Base-by-base conservation (phyloP, 257 asterid genomes). In the Fraxinus cuspidata region DNA sequence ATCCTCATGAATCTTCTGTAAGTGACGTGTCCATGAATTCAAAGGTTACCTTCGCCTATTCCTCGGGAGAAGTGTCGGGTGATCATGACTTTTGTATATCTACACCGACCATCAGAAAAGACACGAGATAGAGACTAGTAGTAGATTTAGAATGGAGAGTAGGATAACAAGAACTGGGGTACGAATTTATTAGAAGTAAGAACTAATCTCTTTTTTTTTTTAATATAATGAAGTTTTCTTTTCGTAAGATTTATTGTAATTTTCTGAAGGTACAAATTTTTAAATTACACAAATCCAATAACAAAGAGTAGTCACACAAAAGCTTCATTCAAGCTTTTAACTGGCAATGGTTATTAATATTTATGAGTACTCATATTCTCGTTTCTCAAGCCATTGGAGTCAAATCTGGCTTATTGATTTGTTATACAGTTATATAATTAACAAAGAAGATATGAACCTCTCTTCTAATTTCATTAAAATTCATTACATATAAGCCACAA, bases 1-100 rank as follows among this genome's bases (percentile, higher is more conserved):
- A 67, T 32, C 76, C 56, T 19, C 38, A 32, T 40, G 28, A 42
- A 49, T 70, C 80, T 28, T 74, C 66, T 3, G 3, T 7, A 21
- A 74, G 82, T 12, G 79, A 81, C 66, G 69, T 12, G 19, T 82
- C 83, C 1, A 75, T 79, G 83, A 60, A 78, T 44, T 82, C 80
- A 23, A 71, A 72, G 66, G 40, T 82, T 77, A 78, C 85, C 15
- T 64, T 60, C 31, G 83, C 76, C 51, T 82, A 74, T 18, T 81
- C 67, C 13, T 47, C 49, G 2, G 56, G 65, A 37, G 78, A 63
- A 25, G 77, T 28, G 3, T 44, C 35, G 2, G 28, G 70, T 56
- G 76, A 74, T 68, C 25, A 11, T 15, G 25, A 15, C 9, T 51
- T 79, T 4, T 29, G 7, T 60, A n/a, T 56, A 38, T 71, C 77